Percentiles rank a stretch among this genome's conserved stretches.
Evolutionary conservation across 345 rosid genomes (phyloP).

Genomic region (Populus euphratica): DNA sequence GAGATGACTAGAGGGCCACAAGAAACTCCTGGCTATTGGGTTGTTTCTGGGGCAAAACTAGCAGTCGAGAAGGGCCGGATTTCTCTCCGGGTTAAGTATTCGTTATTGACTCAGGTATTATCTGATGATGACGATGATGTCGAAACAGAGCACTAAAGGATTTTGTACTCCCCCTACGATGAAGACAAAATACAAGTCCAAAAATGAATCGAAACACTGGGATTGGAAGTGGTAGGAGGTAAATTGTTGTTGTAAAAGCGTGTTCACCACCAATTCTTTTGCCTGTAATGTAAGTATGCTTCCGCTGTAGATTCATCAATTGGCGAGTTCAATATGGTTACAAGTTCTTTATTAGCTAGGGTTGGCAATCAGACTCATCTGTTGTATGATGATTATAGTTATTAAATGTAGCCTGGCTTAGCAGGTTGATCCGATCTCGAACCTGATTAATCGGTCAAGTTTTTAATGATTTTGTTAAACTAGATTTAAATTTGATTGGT

Average conservation of each 20-base stretch:
- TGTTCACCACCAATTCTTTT: neutral
- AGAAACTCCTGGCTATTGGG: constrained; percentile 94
- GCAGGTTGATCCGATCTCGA: too few species aligned
- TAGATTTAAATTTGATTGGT: too few species aligned
- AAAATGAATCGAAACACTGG: neutral
- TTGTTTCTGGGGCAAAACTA: constrained; percentile 83
- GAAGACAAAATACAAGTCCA: neutral
- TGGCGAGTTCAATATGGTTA: neutral
- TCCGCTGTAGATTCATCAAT: constrained; percentile 12
- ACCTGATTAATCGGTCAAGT: too few species aligned
- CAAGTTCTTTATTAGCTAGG: neutral
- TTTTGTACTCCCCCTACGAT: too few species aligned
- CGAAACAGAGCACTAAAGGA: constrained; percentile 6
- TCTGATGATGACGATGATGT: constrained; percentile 21
- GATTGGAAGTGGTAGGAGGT: neutral
- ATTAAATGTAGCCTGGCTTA: too few species aligned
- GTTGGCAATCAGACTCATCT: too few species aligned
- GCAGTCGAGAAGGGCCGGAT: constrained; percentile 83
- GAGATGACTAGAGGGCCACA: constrained; percentile 94
- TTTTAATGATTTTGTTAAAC: too few species aligned
- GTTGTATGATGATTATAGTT: too few species aligned
- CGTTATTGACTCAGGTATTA: constrained; percentile 41
- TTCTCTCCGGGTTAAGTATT: constrained; percentile 85
- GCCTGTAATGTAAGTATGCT: neutral
- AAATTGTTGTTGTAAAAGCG: neutral